A percentile compares a stretch with the other conserved stretches of the same genome.
phyloP scores from a whole-genome alignment of 2,329 filamentous ascomycete genomes.

The Curvularia hawaiiensis region DNA sequence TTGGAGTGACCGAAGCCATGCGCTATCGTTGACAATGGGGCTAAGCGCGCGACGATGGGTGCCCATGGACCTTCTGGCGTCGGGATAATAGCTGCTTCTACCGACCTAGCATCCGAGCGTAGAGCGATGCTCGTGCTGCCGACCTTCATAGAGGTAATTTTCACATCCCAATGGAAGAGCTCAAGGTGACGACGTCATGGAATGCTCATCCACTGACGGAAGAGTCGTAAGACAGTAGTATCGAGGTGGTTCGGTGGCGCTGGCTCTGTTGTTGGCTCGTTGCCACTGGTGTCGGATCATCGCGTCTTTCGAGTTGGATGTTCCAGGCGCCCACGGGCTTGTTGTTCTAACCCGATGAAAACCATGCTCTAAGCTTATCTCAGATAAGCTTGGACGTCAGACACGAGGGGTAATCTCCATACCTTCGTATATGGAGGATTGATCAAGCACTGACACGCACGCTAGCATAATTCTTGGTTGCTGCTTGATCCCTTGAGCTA shows the following conservation, averaged over 20 bases:
- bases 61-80: constrained; percentile 65
- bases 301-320: constrained; percentile 25
- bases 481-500: not conserved
- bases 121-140: constrained; percentile 70
- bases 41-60: constrained; percentile 52
- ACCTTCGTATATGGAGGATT: not conserved
- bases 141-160: constrained; percentile 78
- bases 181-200: constrained; percentile 1
- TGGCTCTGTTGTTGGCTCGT: not conserved
- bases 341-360: no score
- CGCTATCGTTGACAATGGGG: constrained; percentile 42
- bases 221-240: constrained; percentile 50
- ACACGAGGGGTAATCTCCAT: constrained; percentile 16
- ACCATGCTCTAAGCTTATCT: no score
- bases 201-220: constrained; percentile 72
- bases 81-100: constrained; percentile 60
- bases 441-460: not conserved
- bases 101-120: constrained; percentile 64
- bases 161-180: constrained; percentile 50
- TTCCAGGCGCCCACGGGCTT: no score
- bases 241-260: constrained; percentile 5
- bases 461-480: not conserved
- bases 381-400: constrained; percentile 23
- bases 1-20: no score
- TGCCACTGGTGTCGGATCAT: constrained; percentile 23